phyloP scores from a whole-genome alignment of 371 early-diverging fungal genomes.

The Rhizopus sp. region DNA sequence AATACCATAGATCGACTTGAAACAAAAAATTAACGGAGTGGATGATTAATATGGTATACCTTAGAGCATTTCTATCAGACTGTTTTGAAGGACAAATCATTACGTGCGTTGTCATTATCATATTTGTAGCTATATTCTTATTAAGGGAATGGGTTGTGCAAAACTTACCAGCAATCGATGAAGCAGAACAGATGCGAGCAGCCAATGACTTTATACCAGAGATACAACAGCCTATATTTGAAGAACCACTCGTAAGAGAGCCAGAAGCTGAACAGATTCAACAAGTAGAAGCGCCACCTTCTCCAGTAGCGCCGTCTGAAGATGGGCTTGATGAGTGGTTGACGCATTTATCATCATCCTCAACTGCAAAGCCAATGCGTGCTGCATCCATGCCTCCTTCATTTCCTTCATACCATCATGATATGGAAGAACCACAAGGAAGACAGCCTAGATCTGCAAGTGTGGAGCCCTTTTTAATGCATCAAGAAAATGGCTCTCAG shows the following conservation, averaged over 20 bases:
- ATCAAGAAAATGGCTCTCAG: neutral
- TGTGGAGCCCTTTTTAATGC: slow-evolving; percentile 11
- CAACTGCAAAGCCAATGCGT: slow-evolving; percentile 2
- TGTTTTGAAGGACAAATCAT: slow-evolving; percentile 90
- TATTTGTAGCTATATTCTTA: slow-evolving; percentile 77
- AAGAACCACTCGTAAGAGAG: neutral
- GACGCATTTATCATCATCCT: slow-evolving; percentile 2
- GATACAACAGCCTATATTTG: slow-evolving; percentile 10
- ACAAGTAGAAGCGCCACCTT: neutral
- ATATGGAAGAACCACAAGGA: neutral
- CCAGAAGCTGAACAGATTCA: neutral
- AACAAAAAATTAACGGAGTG: neutral
- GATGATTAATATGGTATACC: neutral
- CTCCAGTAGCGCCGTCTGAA: neutral
- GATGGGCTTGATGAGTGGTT: slow-evolving; percentile 1
- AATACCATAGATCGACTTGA: slow-evolving; percentile 1
- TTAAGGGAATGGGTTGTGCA: slow-evolving; percentile 88
- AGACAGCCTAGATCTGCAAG: slow-evolving; percentile 10
- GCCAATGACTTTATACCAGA: slow-evolving; percentile 1
- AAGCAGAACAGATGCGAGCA: slow-evolving; percentile 8
- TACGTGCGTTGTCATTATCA: slow-evolving; percentile 70
- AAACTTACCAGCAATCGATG: slow-evolving; percentile 61
- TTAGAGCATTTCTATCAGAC: slow-evolving; percentile 72
- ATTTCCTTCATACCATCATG: neutral
- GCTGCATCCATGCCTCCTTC: slow-evolving; percentile 21